A percentile compares a stretch with the other conserved stretches of the same genome.
phyloP scores from a whole-genome alignment of 2,329 filamentous ascomycete species.

The Emergomyces orientalis region DNA sequence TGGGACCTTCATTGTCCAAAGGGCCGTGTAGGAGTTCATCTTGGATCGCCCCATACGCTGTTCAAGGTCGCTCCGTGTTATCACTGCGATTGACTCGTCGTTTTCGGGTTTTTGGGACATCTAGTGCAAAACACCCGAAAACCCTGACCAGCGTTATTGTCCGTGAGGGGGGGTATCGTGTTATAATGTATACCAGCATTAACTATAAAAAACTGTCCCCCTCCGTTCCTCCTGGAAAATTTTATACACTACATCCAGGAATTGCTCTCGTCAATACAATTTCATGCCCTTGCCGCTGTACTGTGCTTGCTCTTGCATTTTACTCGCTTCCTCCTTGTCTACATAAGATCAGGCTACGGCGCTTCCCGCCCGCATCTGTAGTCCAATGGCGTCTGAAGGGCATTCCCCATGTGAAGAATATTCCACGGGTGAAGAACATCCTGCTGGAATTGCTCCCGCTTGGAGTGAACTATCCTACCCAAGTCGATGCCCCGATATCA shows the following conservation, averaged over 20 bases:
- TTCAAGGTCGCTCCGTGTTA: constrained; percentile 1
- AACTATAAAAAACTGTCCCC: constrained; percentile 3
- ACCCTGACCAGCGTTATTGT: background rate
- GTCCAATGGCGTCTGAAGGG: constrained; percentile 4
- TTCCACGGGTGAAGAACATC: background rate
- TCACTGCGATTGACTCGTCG: background rate
- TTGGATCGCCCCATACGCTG: constrained; percentile 1
- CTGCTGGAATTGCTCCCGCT: constrained; percentile 8
- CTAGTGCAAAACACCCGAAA: background rate
- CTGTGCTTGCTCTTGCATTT: background rate
- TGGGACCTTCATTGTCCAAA: constrained; percentile 6
- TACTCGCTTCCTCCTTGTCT: background rate
- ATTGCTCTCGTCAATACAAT: background rate
- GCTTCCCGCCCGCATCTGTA: background rate
- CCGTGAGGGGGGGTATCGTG: background rate
- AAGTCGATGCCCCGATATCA: constrained; percentile 7
- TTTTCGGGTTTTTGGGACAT: constrained; percentile 2
- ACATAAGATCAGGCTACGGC: background rate
- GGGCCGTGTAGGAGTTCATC: constrained; percentile 3
- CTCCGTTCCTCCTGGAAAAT: background rate
- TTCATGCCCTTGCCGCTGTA: constrained; percentile 1
- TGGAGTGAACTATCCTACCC: constrained; percentile 14
- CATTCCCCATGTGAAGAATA: constrained; percentile 3
- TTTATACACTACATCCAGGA: background rate
- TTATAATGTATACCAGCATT: constrained; percentile 1